phyloP scores from a whole-genome alignment of 2,329 filamentous ascomycete genomes.

The Colletotrichum aenigma region DNA sequence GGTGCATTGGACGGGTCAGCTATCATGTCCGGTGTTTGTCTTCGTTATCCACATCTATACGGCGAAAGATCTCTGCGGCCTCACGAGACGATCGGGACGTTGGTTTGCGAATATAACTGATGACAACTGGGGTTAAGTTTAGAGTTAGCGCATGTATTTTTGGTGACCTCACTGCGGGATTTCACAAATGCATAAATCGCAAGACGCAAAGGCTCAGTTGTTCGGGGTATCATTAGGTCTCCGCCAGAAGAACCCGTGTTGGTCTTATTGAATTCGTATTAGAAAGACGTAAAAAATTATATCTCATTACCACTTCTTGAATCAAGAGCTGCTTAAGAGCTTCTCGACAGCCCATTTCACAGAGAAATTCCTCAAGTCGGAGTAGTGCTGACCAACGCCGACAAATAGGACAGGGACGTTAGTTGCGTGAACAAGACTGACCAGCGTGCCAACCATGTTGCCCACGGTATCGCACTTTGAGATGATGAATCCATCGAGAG shows the following conservation, averaged over 20 bases:
- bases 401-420: constrained; percentile 95
- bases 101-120: neutral
- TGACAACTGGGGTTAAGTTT: neutral
- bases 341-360: constrained; percentile 74
- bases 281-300: neutral
- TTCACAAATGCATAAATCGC: neutral
- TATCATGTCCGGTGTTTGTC: no score
- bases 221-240: neutral
- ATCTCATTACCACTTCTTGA: neutral
- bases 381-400: constrained; percentile 74
- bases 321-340: constrained; percentile 56
- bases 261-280: neutral
- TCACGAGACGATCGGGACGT: fast-evolving
- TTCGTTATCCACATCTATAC: no score
- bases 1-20: no score
- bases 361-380: constrained; percentile 70
- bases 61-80: neutral
- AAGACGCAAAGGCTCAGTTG: neutral
- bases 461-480: constrained; percentile 98
- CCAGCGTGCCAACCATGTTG: constrained; percentile 96
- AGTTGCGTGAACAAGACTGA: constrained; percentile 97
- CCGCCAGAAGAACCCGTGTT: neutral
- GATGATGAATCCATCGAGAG: constrained; percentile 96
- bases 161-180: neutral
- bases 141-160: neutral